Evolutionary conservation across 2,329 filamentous ascomycete species (phyloP), one percentile per base, ranked within the genome.

Genomic region (Fusarium mangiferae): DNA sequence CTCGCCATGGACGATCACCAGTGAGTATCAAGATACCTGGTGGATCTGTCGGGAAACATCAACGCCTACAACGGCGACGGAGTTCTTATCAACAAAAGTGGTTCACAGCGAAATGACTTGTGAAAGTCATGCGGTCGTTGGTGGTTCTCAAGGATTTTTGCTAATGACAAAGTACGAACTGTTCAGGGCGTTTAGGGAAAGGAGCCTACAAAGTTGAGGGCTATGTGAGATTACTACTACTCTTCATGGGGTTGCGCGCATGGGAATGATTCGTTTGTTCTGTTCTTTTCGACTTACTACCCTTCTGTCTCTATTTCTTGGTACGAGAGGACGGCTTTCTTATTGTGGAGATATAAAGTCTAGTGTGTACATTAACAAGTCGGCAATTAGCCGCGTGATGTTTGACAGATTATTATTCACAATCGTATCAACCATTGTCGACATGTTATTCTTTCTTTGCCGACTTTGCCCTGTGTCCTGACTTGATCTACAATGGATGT

Each of bases 141-240:
- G 66, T 66, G 56, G 70, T 74, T 74, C 61, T 78, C 70, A 57
- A 74, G 52, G 73, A 62, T 59, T 76, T 66, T 74, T 73, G 51
- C 70, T 78, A 75, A 78, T 71, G 75, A 77, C 66, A 77, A 70
- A 77, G 67, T 75, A 68, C 71, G 76, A 73, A 77, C 76, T 74
- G 72, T 75, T 76, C 55, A 63, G 74, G 76, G 76, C 76, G 76
- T 78, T 78, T 54, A 74, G 69, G 76, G 72, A 78, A 76, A 78
- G 73, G 74, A 64, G 75, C 66, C 72, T 68, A 74, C 75, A 75
- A 75, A 77, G 72, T 68, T 78, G 74, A 70, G 64, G 74, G 75
- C 70, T 72, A 66, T 66, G 66, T 76, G 75, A 72, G 66, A 74
- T 77, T 62, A 71, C 45, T 70, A 69, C 70, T 71, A 66, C 68